Evolutionary conservation across 2,329 filamentous ascomycete species (phyloP), one percentile per base, ranked within the genome.

Genomic region (Fusarium brachygibbosum): DNA sequence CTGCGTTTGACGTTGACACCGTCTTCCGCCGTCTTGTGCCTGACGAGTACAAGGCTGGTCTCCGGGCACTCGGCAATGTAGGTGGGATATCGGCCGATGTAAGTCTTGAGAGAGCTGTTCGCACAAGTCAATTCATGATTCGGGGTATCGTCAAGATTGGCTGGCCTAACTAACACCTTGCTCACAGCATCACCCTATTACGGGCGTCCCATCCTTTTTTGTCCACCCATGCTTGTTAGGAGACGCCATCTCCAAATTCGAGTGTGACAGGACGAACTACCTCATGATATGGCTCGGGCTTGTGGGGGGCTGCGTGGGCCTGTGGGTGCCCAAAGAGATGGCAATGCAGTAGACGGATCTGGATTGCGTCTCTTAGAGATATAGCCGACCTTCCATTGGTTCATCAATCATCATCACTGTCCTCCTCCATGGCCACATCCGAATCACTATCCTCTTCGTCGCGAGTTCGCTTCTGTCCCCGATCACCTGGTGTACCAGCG

Each of bases 211-310:
- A 40, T 88, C 89, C 50, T 98, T 95, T 80, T 98, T 97, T 80
- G 86, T 98, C 73, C 96, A 99, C 81, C 95, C 96, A 25, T 98
- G 96, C 81, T 88, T 93, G 77, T 92, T 96, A 11, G 92, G 91
- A 58, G 91, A 95, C 69, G 92, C 92, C 53, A 92, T 98, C 86
- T 83, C 84, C 71, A 83, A 82, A 52, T 89, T 93, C 74, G 81
- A 86, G 72, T 89, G 87, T 73, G 79, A 84, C 76, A 82, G 84
- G 77, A 80, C 90, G 74, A 85, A 90, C 73, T 98, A 98, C 82
- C 84, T 98, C 75, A 87, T 93, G 81, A 82, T 93, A 57, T 98
- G 95, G 94, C 85, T 98, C 66, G 94, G 94, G n/a, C 82, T 97
- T 60, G 88, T 97, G 44, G 95, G 94, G 62, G 88, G 88, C 52